Conservation (phyloP, 2,329 filamentous ascomycete genomes). For the Aspergillus jensenii region DNA sequence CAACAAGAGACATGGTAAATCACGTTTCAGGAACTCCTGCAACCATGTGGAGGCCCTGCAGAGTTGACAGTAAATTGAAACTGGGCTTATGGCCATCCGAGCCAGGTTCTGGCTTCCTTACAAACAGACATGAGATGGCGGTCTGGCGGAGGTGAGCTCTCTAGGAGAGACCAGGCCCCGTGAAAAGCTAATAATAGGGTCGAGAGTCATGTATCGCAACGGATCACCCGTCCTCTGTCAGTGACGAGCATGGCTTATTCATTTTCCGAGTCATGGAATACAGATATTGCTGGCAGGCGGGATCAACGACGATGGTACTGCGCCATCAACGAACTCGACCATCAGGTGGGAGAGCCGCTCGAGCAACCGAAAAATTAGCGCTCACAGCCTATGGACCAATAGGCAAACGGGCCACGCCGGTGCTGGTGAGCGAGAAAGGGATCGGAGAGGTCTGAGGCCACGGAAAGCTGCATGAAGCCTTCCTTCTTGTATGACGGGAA, state of each 20-base stretch:
- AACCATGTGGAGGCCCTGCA: slow-evolving; percentile 32
- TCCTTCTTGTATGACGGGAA: slow-evolving; percentile 29
- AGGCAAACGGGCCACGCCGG: slow-evolving; percentile 7
- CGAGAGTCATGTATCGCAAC: slow-evolving; percentile 11
- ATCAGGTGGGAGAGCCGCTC: slow-evolving; percentile 15
- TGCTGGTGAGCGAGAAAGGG: slow-evolving; percentile 22
- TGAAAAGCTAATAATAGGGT: slow-evolving; percentile 1
- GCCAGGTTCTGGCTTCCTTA: slow-evolving; percentile 18
- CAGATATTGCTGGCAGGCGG: neutral
- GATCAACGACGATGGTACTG: slow-evolving; percentile 11
- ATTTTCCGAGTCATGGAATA: slow-evolving; percentile 6
- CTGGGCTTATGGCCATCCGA: slow-evolving; percentile 12
- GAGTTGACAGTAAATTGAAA: slow-evolving; percentile 16
- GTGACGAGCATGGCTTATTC: slow-evolving; percentile 1
- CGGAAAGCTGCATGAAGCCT: slow-evolving; percentile 32
- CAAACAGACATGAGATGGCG: slow-evolving; percentile 29
- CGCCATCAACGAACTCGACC: slow-evolving; percentile 18
- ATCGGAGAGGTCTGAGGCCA: slow-evolving; percentile 33
- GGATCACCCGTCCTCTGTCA: neutral
- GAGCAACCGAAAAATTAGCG: slow-evolving; percentile 25
- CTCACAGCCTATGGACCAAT: slow-evolving; percentile 24
- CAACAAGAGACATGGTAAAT: slow-evolving; percentile 20
- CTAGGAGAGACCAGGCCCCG: slow-evolving; percentile 2
- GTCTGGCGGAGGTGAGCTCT: slow-evolving; percentile 15
- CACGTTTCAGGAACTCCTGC: slow-evolving; percentile 26